Percentiles rank a stretch among this genome's conserved stretches.
Evolutionary conservation across 164 flowering plant genomes (phyloP).

Genomic region (Chimonanthus praecox): DNA sequence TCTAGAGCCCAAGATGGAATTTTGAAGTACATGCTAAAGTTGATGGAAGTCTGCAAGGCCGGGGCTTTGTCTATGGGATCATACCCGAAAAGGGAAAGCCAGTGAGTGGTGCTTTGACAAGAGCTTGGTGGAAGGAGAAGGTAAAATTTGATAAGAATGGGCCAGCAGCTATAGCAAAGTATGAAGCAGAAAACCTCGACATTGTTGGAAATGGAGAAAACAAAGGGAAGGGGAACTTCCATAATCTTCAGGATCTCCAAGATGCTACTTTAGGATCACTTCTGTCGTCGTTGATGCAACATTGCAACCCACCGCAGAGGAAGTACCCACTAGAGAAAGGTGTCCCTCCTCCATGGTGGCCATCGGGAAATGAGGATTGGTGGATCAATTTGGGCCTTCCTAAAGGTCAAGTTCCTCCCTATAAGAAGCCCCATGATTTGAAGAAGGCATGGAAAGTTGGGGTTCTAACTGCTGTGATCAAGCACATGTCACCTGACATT

Average conservation of each 20-base stretch:
- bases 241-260: slow-evolving; percentile 29
- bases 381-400: slow-evolving; percentile 29
- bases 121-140: slow-evolving; percentile 73
- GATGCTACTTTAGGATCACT: slow-evolving; percentile 36
- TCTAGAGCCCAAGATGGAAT: slow-evolving; percentile 65
- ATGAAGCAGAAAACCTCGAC: slow-evolving; percentile 24
- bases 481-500: slow-evolving; percentile 89
- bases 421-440: slow-evolving; percentile 45
- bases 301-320: slow-evolving; percentile 39
- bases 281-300: slow-evolving; percentile 35
- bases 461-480: slow-evolving; percentile 68
- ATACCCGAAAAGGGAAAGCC: slow-evolving; percentile 71
- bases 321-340: slow-evolving; percentile 36
- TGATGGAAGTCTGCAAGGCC: slow-evolving; percentile 68
- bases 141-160: slow-evolving; percentile 61
- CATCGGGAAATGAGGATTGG: slow-evolving; percentile 37
- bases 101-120: slow-evolving; percentile 56
- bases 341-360: slow-evolving; percentile 43
- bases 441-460: slow-evolving; percentile 47
- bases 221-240: slow-evolving; percentile 7
- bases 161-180: slow-evolving; percentile 56
- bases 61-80: slow-evolving; percentile 65
- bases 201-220: slow-evolving; percentile 13
- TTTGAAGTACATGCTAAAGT: slow-evolving; percentile 55
- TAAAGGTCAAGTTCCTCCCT: slow-evolving; percentile 28